Evolutionary conservation across 345 rosid genomes (phyloP), one percentile per base, ranked within the genome.

Genomic region (Excoecaria agallocha): DNA sequence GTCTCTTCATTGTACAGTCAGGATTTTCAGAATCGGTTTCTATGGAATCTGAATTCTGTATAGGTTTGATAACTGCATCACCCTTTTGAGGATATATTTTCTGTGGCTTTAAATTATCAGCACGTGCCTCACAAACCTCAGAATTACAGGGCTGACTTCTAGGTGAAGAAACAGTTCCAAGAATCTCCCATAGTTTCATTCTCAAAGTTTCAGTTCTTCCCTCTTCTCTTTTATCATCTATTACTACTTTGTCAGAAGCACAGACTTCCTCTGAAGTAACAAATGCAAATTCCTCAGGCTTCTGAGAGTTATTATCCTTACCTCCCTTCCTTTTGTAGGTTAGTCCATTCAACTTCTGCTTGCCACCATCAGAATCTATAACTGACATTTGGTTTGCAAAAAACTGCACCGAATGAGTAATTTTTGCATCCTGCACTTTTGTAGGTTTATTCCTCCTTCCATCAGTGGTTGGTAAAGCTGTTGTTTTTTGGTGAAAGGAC

Each of bases 21-120:
- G 90, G 91, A 82, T 78, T 85, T 77, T 88, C 94, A 68, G 96
- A 84, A 83, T 87, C 98, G 68, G 87, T 85, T 89, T 93, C 99
- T 66, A 89, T 88, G 38, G 91, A 81, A 79, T 93, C 99, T 70
- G 98, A 88, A 78, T 69, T 76, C 75, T 84, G 86, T 71, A 81
- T 80, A 61, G 78, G 87, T 76, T 81, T 86, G 77, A 70, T 63
- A 78, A 25, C 73, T 65, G 66, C 73, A 73, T 78, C 87, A 68
- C 43, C 68, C 22, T 75, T 72, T 73, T 75, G 69, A 65, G 72
- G 78, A 67, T 75, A 74, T 41, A 62, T 74, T 68, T 80, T 70
- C 68, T 75, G 80, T 67, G 79, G 75, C 79, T 78, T 84, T 56
- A 62, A 80, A 66, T 77, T 81, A 56, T 81, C 79, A 55, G 69